Conservation (phyloP, 2,329 filamentous ascomycete genomes). For the Fusarium gaditjirri region DNA sequence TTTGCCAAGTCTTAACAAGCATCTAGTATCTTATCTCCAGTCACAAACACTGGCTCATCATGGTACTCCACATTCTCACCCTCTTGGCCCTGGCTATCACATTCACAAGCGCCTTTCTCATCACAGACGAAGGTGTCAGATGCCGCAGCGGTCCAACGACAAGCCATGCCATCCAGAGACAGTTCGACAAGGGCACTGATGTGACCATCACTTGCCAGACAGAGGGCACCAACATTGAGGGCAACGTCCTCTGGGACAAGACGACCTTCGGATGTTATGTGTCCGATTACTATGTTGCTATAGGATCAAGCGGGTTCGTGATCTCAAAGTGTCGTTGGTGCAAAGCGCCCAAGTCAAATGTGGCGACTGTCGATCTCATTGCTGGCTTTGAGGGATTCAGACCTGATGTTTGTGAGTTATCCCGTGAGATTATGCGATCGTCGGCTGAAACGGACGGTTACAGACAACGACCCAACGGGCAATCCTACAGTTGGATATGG, state of each 20-base stretch:
- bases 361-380: conserved; percentile 17
- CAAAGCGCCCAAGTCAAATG: conserved; percentile 16
- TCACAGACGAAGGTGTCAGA: conserved; percentile 14
- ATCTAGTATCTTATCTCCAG: too few relatives aligned
- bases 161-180: neutral
- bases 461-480: conserved; percentile 55
- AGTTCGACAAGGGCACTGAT: conserved; percentile 7
- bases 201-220: conserved; percentile 14
- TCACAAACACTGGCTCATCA: neutral
- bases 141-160: conserved; percentile 14
- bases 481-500: conserved; percentile 62
- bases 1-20: too few relatives aligned
- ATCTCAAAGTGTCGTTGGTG: conserved; percentile 1
- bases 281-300: conserved; percentile 22
- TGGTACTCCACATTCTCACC: neutral
- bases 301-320: neutral
- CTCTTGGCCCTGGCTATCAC: neutral
- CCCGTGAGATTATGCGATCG: too few relatives aligned
- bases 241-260: conserved; percentile 15
- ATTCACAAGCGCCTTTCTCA: neutral
- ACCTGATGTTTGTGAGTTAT: conserved; percentile 26
- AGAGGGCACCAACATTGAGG: conserved; percentile 1
- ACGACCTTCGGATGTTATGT: conserved; percentile 6
- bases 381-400: conserved; percentile 26
- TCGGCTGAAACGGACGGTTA: accelerated